phyloP scores from a whole-genome alignment of 225 moss, liverwort and hornwort genomes.

The Thuidium tamariscinum region DNA sequence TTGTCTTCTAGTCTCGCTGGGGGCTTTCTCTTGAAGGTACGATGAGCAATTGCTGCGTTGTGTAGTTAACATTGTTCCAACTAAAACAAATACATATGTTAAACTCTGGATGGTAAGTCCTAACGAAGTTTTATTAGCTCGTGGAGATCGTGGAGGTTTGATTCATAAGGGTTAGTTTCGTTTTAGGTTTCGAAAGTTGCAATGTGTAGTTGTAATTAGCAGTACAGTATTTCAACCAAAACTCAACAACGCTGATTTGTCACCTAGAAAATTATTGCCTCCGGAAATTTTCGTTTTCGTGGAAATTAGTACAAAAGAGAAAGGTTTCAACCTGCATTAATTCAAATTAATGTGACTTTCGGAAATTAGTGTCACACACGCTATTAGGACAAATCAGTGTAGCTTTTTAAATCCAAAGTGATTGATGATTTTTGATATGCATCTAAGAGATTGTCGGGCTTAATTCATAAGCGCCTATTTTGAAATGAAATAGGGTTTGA shows the following conservation, averaged over 20 bases:
- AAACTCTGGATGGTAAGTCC: neutral
- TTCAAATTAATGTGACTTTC: neutral
- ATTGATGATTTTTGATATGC: neutral
- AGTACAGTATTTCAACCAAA: neutral
- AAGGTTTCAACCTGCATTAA: neutral
- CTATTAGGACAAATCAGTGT: neutral
- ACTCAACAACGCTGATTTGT: neutral
- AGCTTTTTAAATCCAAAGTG: neutral
- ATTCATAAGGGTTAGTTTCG: neutral
- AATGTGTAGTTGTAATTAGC: neutral
- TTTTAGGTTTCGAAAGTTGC: neutral
- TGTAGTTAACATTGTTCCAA: neutral
- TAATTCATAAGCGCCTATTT: neutral
- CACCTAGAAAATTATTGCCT: neutral
- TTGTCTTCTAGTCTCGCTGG: neutral
- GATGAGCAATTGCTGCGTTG: neutral
- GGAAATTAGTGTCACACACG: neutral
- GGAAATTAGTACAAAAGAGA: neutral
- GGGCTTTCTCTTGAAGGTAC: constrained; percentile 11
- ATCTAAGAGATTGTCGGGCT: neutral
- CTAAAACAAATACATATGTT: neutral
- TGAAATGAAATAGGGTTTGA: neutral
- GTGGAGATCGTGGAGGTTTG: neutral
- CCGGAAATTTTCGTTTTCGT: neutral
- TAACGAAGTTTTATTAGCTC: neutral